Base-by-base conservation (phyloP, 495 filamentous ascomycete genomes). In the Cercophora samala region DNA sequence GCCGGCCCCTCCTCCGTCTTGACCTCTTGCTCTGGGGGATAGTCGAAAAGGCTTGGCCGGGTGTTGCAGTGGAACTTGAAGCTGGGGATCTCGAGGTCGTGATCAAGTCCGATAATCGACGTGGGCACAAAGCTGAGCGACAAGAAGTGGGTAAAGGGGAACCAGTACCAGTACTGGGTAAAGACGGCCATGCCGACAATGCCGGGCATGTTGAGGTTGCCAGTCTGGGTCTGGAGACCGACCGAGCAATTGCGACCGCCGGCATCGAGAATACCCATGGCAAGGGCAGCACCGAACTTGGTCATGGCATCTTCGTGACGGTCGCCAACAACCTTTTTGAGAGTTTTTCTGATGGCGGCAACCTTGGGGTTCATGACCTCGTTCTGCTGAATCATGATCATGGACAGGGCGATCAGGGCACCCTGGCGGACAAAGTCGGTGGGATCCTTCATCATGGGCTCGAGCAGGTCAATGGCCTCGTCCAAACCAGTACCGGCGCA, bases 161-260 rank as follows among this genome's bases (percentile, higher is more conserved):
- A 99, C 96, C 96, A 99, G 80, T 99, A 99, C 96, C 96, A 99
- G 81, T 99, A 99, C 77, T 99, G 96, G 6, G 92, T 95, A 81
- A 99, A 99, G 26, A 99, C 90, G 53, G 93, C 93, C 87, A 97
- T 97, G 68, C 96, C 96, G 22, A 99, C 93, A 66, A 98, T 95
- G 65, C 91, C 96, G 19, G 92, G 86, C 92, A 98, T 95, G 81
- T 98, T 97, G 67, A 99, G 85, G 72, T 97, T 99, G 64, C 96
- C 96, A 0, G 95, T 97, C 80, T 96, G 94, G 1, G 96, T 99
- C 75, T 98, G 95, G 3, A 99, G 84, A 58, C 93, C 93, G 68
- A 99, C 97, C 17, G 96, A 97, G 84, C 95, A 98, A 78, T 99
- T 99, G 21, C 96, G 90, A 60, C 96, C 96, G 73, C 96, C 96